Evolutionary conservation across 371 early-diverging fungal species (phyloP), one percentile per base, ranked within the genome.

Genomic region (Aphelidium insulamus): DNA sequence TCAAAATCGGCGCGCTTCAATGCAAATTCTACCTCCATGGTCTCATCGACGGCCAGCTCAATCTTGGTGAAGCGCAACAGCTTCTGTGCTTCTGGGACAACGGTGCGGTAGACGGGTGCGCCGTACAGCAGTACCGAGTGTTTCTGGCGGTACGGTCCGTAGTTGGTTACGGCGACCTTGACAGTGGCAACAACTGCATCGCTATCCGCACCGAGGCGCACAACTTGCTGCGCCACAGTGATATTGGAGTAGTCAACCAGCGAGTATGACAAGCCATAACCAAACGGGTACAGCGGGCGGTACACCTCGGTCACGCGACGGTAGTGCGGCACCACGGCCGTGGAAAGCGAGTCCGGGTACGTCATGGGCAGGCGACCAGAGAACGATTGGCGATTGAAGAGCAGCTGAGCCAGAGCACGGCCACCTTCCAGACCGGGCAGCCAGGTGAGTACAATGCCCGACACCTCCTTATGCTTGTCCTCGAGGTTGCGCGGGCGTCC

Each of bases 361-460:
- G 66, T 55, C 26, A 50, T 51, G 2, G 64, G 62, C 18, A 60
- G 28, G 10, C 50, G 48, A 12, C 67, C 67, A 0, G 59, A 59
- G 0, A 67, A n/a, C n/a, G 67, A 28, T 55, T 66, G 12, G 37
- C 39, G 17, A 39, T 38, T 67, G 40, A 56, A 64, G 8, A 67
- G 36, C 3, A 61, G 39, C 37, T 65, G 62, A 5, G 54, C 67
- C 9, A 47, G 34, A 0, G 70, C 64, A 20, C 42, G 40, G 27
- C 69, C 72, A 21, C 57, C 67, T 48, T 63, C 64, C 10, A 65
- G 57, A 14, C 69, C 72, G 4, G 72, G 70, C 23, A 66, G 38
- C 24, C 62, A 64, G 0, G 62, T 46, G 37, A 52, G 52, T 2
- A 72, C 37, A 4, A 69, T 40, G 1, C 63, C 62, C 18, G 51